Evolutionary conservation across 768 basidiomycete species (phyloP).

Genomic region (Clitopilus hobsonii): DNA sequence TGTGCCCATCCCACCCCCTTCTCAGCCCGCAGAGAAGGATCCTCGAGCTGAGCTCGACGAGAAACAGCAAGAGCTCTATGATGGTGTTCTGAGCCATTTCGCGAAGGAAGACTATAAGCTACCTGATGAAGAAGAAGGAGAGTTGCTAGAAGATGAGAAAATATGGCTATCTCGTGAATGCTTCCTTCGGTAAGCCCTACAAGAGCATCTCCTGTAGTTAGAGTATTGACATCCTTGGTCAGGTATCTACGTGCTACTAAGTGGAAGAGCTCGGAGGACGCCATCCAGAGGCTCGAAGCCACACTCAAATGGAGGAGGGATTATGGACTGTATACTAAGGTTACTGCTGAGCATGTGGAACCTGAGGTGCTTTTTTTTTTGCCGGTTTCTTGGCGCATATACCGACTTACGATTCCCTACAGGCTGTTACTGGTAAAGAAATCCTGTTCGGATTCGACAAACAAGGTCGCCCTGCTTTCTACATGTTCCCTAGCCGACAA

Average conservation of each 20-base stretch:
- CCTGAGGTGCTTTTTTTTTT: too few species aligned
- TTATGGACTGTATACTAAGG: constrained; percentile 61
- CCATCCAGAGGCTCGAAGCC: constrained; percentile 62
- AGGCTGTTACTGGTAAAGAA: constrained; percentile 82
- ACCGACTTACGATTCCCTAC: neutral
- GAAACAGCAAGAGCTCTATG: constrained; percentile 43
- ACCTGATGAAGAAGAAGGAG: constrained; percentile 39
- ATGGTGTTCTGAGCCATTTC: constrained; percentile 59
- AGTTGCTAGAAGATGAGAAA: constrained; percentile 60
- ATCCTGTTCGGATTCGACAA: constrained; percentile 74
- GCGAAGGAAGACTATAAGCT: constrained; percentile 44
- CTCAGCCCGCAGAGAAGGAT: constrained; percentile 20
- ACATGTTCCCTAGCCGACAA: constrained; percentile 67
- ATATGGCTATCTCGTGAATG: constrained; percentile 83
- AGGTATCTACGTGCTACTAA: constrained; percentile 79
- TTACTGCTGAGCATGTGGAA: constrained; percentile 62
- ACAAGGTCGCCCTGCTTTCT: constrained; percentile 59
- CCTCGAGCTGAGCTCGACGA: constrained; percentile 34
- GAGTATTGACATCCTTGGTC: too few species aligned
- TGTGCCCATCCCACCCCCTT: constrained; percentile 15
- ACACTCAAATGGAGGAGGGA: constrained; percentile 81
- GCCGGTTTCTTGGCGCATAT: too few species aligned
- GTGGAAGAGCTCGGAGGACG: constrained; percentile 54
- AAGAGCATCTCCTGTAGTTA: neutral
- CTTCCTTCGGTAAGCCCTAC: constrained; percentile 47